phyloP scores from a whole-genome alignment of 495 filamentous ascomycete species.

The Glarea lozoyensis region DNA sequence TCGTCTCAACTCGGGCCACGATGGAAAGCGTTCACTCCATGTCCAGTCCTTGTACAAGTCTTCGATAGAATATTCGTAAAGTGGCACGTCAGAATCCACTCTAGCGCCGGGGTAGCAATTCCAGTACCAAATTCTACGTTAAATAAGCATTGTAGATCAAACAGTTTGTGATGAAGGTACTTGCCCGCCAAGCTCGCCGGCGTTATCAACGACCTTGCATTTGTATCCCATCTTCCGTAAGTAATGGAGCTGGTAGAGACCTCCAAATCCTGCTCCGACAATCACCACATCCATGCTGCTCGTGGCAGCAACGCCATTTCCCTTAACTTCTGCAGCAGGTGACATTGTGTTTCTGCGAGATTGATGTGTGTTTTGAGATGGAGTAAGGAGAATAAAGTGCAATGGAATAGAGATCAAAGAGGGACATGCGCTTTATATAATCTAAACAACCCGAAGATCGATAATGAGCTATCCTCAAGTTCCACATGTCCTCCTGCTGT shows the following conservation, averaged over 20 bases:
- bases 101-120: slow-evolving; percentile 37
- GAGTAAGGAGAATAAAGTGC: background rate
- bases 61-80: slow-evolving; percentile 32
- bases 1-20: slow-evolving; percentile 26
- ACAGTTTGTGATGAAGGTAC: background rate
- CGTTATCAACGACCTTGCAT: slow-evolving; percentile 37
- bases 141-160: background rate
- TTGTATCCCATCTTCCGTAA: slow-evolving; percentile 34
- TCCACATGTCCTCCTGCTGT: too few species aligned
- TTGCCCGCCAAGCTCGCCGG: slow-evolving; percentile 37
- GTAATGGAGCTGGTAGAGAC: slow-evolving; percentile 32
- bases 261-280: slow-evolving; percentile 43
- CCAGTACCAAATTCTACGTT: slow-evolving; percentile 27
- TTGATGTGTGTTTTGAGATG: background rate
- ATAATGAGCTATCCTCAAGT: too few species aligned
- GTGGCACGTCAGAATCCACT: slow-evolving; percentile 31
- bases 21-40: slow-evolving; percentile 35
- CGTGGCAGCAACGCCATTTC: slow-evolving; percentile 3
- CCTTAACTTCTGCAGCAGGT: slow-evolving; percentile 1
- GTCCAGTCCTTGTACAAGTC: slow-evolving; percentile 35
- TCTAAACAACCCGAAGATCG: slow-evolving; percentile 3
- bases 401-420: too few species aligned
- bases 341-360: too few species aligned
- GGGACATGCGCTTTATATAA: too few species aligned
- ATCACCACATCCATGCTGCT: slow-evolving; percentile 25